Evolutionary conservation across 2,329 filamentous ascomycete genomes (phyloP).

Genomic region (Colletotrichum lentis): DNA sequence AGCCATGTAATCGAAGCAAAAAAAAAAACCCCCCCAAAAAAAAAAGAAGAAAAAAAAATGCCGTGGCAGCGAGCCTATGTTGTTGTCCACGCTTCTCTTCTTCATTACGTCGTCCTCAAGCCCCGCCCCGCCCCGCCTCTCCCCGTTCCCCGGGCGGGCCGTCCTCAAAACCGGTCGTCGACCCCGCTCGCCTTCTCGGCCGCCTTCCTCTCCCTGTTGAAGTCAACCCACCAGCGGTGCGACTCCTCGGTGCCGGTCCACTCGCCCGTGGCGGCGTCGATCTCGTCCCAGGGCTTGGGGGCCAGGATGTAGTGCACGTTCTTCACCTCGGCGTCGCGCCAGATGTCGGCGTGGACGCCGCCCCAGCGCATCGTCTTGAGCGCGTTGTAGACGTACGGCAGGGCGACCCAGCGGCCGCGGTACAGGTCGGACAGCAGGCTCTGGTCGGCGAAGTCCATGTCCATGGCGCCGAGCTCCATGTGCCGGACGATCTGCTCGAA

Average conservation of each 20-base stretch:
- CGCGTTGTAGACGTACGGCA: constrained; percentile 70
- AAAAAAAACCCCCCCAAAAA: no score
- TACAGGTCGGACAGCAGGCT: constrained; percentile 65
- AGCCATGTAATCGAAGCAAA: background rate
- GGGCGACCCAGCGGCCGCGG: constrained; percentile 62
- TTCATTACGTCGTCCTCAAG: background rate
- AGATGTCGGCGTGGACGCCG: constrained; percentile 63
- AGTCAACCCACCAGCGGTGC: constrained; percentile 65
- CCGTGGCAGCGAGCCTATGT: background rate
- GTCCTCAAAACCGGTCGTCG: constrained; percentile 45
- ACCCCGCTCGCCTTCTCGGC: constrained; percentile 54
- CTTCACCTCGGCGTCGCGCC: constrained; percentile 66
- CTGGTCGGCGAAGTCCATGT: constrained; percentile 68
- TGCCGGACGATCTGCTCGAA: constrained; percentile 61
- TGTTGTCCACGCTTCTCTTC: background rate
- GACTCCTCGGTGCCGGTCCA: constrained; percentile 57
- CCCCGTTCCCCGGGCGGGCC: background rate
- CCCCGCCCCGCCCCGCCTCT: no score
- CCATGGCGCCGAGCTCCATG: constrained; percentile 57
- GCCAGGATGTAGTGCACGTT: constrained; percentile 69
- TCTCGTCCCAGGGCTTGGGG: constrained; percentile 69
- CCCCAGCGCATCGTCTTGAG: constrained; percentile 66
- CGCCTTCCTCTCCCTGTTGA: constrained; percentile 55
- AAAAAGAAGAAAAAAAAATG: no score
- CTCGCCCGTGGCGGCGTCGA: constrained; percentile 52